Base-by-base conservation (phyloP, 768 basidiomycete genomes). In the Pleurotus eryngii region DNA sequence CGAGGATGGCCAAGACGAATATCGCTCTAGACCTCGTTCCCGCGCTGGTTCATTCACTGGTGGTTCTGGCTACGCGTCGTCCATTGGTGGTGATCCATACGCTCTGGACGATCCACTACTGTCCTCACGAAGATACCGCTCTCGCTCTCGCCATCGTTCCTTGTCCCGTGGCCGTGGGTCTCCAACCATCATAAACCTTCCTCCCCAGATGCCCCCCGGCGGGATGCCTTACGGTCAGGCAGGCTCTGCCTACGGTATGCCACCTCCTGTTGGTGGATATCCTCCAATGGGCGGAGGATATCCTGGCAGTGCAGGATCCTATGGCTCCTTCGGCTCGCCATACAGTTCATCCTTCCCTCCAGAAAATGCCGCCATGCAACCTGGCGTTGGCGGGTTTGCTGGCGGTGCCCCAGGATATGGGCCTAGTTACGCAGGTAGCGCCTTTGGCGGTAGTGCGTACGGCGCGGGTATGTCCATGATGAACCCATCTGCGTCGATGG, bases 61-160 rank as follows among this genome's bases (percentile, higher is more conserved):
- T 20, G 57, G 61, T 30, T 67, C 65, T 53, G 66, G 64, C 38
- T 57, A 60, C 26, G 63, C 64, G 39, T 59, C 67, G 3, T 67
- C 68, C 46, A 18, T 42, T 18, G 39, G 37, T 26, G 75, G 71
- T 22, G 76, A 78, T 61, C 71, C 71, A 2, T 78, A 78, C 63
- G 68, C 70, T 26, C 72, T 68, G 49, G 77, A 79, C 53, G 70
- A 76, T 57, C 69, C 65, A 5, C 59, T 71, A 40, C 48, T 64
- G 39, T 65, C 63, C 39, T 67, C 66, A 40, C 64, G 65, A 27
- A 49, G 62, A 58, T 46, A 64, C 43, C 75, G 75, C 5, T 76
- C 77, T 1, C 70, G 65, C 22, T 76, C 77, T 7, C 71, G 72
- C 22, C 73, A 67, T 54, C 68, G 72, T 20, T 70, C 74, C 30